Percentiles rank a stretch among this genome's conserved stretches.
Conservation (phyloP, 2,329 filamentous ascomycete species). For the Pezicula carpinea region DNA sequence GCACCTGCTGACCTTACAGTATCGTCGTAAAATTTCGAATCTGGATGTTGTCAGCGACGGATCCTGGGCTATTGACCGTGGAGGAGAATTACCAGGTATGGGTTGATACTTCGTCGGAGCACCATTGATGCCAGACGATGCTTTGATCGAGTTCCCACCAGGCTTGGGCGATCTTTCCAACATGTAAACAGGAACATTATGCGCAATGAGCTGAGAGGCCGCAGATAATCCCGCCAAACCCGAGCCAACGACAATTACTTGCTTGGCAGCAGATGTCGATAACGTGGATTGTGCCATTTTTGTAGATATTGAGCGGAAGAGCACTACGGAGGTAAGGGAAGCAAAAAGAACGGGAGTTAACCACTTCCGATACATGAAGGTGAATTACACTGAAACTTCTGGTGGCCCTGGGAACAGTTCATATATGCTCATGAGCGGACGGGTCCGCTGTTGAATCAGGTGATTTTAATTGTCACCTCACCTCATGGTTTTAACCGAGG, state of each 20-base stretch:
- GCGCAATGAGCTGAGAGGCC: slow-evolving; percentile 49
- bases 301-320: no score
- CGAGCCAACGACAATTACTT: slow-evolving; percentile 58
- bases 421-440: no score
- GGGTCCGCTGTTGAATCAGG: not conserved
- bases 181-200: slow-evolving; percentile 48
- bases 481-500: not conserved
- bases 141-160: slow-evolving; percentile 63
- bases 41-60: slow-evolving; percentile 20
- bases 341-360: no score
- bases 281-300: no score
- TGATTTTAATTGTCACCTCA: not conserved
- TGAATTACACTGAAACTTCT: no score
- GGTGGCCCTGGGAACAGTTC: no score
- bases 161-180: slow-evolving; percentile 56
- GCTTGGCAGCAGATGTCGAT: not conserved
- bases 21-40: slow-evolving; percentile 47
- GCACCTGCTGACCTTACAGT: slow-evolving; percentile 52
- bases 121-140: slow-evolving; percentile 62
- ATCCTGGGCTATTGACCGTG: no score
- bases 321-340: no score
- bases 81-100: slow-evolving; percentile 9
- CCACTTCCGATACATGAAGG: no score
- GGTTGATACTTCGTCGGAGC: slow-evolving; percentile 54
- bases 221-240: slow-evolving; percentile 60